Percentiles rank a stretch among this genome's conserved stretches.
These are phyloP conservation scores for Lolium multiflorum DNA, from an alignment of 176 grass and related monocot species.

Conservation along the genomic window DNA sequence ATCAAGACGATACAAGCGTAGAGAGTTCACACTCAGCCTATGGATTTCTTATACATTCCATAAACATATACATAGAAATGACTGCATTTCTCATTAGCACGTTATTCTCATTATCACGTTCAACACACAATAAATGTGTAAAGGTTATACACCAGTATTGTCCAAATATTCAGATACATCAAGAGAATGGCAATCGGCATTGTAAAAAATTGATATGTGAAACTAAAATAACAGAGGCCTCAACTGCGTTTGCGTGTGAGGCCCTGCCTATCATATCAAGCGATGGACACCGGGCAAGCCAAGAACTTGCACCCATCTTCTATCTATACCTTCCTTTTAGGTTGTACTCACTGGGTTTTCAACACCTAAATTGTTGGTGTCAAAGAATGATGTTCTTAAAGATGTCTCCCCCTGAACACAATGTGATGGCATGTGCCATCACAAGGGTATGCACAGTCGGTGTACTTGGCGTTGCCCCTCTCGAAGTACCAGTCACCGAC, in stretches of 20 bases:
- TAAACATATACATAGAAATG: background rate
- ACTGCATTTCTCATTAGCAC: background rate
- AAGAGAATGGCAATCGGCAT: background rate
- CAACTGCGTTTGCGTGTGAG: background rate
- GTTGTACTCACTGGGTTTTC: constrained; percentile 10
- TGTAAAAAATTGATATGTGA: constrained; percentile 36
- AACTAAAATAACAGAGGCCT: constrained; percentile 35
- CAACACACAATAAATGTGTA: constrained; percentile 34
- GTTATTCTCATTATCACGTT: background rate
- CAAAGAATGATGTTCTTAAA: constrained; percentile 40
- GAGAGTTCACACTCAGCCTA: background rate
- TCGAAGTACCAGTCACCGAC: constrained; percentile 88
- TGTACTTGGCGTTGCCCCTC: constrained; percentile 56
- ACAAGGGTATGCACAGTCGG: constrained; percentile 92
- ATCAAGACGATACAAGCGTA: background rate
- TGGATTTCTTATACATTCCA: background rate
- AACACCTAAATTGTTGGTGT: background rate
- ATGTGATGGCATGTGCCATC: constrained; percentile 88
- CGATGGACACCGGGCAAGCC: constrained; percentile 46
- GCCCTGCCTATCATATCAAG: constrained; percentile 41
- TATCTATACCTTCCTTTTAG: constrained; percentile 52
- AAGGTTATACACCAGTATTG: constrained; percentile 1
- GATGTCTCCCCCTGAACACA: constrained; percentile 56
- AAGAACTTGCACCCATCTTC: constrained; percentile 53
- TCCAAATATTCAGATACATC: constrained; percentile 33